Conservation (phyloP, 345 rosid species). For the Sisymbrium irio region DNA sequence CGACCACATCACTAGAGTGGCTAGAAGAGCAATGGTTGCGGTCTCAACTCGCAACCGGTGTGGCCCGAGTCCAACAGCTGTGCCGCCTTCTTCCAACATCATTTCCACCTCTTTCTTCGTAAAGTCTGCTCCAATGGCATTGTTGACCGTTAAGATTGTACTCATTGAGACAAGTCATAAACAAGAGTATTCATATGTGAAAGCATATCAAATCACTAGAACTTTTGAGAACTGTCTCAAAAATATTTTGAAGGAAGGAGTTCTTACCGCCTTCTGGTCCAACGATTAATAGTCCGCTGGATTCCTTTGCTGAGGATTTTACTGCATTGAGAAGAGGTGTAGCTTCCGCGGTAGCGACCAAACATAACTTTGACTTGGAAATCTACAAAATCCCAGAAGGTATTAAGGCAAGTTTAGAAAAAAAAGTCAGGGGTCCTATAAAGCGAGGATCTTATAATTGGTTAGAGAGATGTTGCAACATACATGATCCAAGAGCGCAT, state of each 20-base stretch:
- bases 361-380: slow-evolving; percentile 56
- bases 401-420: not conserved
- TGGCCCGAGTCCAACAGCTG: slow-evolving; percentile 23
- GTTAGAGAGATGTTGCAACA: slow-evolving; percentile 30
- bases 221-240: not conserved
- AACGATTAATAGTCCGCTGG: slow-evolving; percentile 52
- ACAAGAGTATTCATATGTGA: not conserved
- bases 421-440: not conserved
- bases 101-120: slow-evolving; percentile 46
- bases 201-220: not conserved
- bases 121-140: not conserved
- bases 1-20: slow-evolving; percentile 25
- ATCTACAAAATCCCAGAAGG: slow-evolving; percentile 39
- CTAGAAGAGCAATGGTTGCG: not conserved
- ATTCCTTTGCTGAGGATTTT: slow-evolving; percentile 43
- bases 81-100: slow-evolving; percentile 39
- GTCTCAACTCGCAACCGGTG: too few relatives aligned
- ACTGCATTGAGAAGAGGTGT: slow-evolving; percentile 53
- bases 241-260: not conserved
- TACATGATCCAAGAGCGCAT: slow-evolving; percentile 53
- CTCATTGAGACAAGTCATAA: not conserved
- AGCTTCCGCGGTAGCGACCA: slow-evolving; percentile 56
- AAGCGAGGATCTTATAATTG: not conserved
- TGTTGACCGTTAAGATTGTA: slow-evolving; percentile 10
- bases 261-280: slow-evolving; percentile 91